Percentiles rank a stretch among this genome's conserved stretches.
Evolutionary conservation across 2,329 filamentous ascomycete species (phyloP).

Genomic region (Aspergillus alliaceus): DNA sequence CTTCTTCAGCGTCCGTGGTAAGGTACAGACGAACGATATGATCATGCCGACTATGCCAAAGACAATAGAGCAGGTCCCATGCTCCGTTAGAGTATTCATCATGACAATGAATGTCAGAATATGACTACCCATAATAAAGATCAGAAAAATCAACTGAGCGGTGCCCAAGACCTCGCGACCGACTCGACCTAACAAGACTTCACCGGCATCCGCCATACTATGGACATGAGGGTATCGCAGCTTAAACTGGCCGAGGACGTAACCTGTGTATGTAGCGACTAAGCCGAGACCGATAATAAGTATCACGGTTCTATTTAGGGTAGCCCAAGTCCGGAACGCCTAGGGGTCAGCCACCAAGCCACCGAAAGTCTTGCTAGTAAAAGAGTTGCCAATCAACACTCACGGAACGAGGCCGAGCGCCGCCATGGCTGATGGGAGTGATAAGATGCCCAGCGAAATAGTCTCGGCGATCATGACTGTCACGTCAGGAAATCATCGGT

Average conservation of each 20-base stretch:
- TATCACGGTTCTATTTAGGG: constrained; percentile 6
- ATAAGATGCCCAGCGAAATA: constrained; percentile 56
- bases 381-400: constrained; percentile 12
- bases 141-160: constrained; percentile 61
- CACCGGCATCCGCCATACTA: constrained; percentile 65
- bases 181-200: constrained; percentile 58
- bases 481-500: not conserved
- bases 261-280: constrained; percentile 57
- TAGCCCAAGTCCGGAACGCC: not conserved
- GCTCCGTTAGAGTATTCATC: constrained; percentile 60
- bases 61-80: constrained; percentile 61
- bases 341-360: not conserved
- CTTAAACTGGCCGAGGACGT: constrained; percentile 58
- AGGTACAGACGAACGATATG: constrained; percentile 55
- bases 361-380: not conserved
- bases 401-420: constrained; percentile 52
- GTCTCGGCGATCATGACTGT: constrained; percentile 57
- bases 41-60: constrained; percentile 59
- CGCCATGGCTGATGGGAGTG: constrained; percentile 53
- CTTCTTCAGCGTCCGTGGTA: constrained; percentile 61
- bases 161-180: constrained; percentile 62
- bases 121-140: constrained; percentile 68
- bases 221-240: constrained; percentile 57
- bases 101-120: constrained; percentile 67
- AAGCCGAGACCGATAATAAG: constrained; percentile 53